Conservation (phyloP, 108 stramenopile species). For the Cyclotella atomus region DNA sequence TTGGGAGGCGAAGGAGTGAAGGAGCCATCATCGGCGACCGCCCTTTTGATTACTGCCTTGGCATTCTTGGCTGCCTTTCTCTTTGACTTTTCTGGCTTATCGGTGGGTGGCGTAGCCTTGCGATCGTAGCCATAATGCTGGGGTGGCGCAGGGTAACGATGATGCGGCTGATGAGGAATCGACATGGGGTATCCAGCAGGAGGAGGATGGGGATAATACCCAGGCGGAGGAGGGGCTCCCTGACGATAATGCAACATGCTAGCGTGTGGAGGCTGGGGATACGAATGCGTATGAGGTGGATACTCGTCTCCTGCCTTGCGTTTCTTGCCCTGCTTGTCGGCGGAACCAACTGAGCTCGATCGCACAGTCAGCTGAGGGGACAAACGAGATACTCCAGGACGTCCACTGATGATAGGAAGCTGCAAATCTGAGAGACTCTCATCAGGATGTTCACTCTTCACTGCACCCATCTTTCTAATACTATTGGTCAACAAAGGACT, state of each 20-base stretch:
- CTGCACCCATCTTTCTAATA: slow-evolving; percentile 21
- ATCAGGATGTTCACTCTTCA: slow-evolving; percentile 3
- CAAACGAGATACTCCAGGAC: slow-evolving; percentile 8
- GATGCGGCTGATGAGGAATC: slow-evolving; percentile 5
- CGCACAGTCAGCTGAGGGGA: slow-evolving; percentile 42
- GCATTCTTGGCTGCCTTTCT: slow-evolving; percentile 12
- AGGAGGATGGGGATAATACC: background rate
- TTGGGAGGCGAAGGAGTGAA: background rate
- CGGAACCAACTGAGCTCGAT: slow-evolving; percentile 13
- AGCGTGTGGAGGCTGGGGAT: slow-evolving; percentile 41
- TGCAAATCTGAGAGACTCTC: slow-evolving; percentile 35
- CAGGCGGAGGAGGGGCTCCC: background rate
- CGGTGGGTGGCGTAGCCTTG: background rate
- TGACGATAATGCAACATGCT: slow-evolving; percentile 37
- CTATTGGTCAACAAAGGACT: slow-evolving; percentile 45
- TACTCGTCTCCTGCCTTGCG: slow-evolving; percentile 29
- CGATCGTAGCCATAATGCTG: slow-evolving; percentile 26
- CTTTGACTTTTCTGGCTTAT: background rate
- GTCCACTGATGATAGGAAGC: slow-evolving; percentile 43
- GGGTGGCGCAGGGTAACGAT: background rate
- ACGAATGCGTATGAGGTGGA: slow-evolving; percentile 20
- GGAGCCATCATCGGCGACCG: background rate
- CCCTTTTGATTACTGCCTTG: slow-evolving; percentile 12
- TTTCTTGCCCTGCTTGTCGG: slow-evolving; percentile 40
- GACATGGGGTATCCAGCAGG: background rate